Evolutionary conservation across 768 basidiomycete species (phyloP).

Genomic region (Lactarius sp.): DNA sequence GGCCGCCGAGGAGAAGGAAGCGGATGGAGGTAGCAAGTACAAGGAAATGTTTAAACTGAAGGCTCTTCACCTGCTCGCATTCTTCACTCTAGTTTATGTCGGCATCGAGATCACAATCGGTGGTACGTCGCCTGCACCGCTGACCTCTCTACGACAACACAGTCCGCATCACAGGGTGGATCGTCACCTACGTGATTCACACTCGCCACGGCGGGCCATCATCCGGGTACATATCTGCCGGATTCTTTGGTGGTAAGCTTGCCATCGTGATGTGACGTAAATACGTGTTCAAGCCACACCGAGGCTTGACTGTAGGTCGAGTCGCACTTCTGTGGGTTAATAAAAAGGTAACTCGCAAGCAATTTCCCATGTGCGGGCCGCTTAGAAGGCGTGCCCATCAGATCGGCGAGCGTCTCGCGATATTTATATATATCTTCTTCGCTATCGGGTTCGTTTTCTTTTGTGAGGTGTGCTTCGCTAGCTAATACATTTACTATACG

Average conservation of each 20-base stretch:
- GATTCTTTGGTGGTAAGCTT: constrained; percentile 42
- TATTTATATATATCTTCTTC: constrained; percentile 36
- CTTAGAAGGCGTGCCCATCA: constrained; percentile 12
- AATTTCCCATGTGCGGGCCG: not conserved
- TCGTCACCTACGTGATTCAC: constrained; percentile 46
- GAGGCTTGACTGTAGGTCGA: constrained; percentile 49
- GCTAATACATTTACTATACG: not conserved
- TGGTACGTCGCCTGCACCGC: constrained; percentile 29
- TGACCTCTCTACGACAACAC: not conserved
- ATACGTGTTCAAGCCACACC: not conserved
- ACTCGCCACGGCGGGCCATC: constrained; percentile 43
- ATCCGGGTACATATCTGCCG: constrained; percentile 47
- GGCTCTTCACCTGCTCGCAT: constrained; percentile 38
- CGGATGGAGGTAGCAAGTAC: constrained; percentile 40
- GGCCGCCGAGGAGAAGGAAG: constrained; percentile 34
- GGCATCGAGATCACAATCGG: constrained; percentile 37
- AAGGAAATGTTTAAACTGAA: constrained; percentile 42
- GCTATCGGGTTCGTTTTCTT: constrained; percentile 35
- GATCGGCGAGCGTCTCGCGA: constrained; percentile 37
- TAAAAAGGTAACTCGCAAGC: constrained; percentile 31
- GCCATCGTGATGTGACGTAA: not conserved
- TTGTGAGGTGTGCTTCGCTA: not conserved
- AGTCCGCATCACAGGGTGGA: constrained; percentile 41
- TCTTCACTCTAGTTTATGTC: constrained; percentile 44
- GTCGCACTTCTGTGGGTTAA: constrained; percentile 49